These are phyloP conservation scores for Protoeuglena noctilucae DNA, from an alignment of 139 green algal genomes.

Conservation along the genomic window DNA sequence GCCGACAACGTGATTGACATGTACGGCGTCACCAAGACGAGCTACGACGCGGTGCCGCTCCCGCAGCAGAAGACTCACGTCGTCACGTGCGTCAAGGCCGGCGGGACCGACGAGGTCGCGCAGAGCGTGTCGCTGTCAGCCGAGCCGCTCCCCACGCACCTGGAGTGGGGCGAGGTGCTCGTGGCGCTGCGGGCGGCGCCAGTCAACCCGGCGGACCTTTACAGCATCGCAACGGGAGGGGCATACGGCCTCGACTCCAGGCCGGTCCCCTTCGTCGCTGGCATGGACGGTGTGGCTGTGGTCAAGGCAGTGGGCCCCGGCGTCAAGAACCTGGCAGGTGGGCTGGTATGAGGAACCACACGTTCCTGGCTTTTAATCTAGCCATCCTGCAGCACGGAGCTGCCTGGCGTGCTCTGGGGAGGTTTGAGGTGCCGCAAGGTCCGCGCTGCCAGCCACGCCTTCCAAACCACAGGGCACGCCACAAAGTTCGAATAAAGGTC, in stretches of 20 bases:
- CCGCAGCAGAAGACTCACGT: constrained; percentile 33
- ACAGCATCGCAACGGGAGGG: constrained; percentile 37
- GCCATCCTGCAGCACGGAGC: not conserved
- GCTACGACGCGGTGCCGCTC: constrained; percentile 52
- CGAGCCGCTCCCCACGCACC: constrained; percentile 28
- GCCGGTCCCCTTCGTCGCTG: constrained; percentile 30
- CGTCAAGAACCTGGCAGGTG: not conserved
- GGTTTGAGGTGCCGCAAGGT: too few relatives aligned
- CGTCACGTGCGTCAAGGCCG: constrained; percentile 6
- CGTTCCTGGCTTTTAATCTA: constrained; percentile 1
- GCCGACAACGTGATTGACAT: constrained; percentile 38
- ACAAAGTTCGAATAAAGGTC: too few relatives aligned
- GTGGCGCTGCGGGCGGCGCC: constrained; percentile 22
- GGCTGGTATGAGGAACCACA: not conserved
- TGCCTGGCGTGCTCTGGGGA: not conserved
- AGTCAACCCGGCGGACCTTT: constrained; percentile 48
- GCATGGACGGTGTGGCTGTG: constrained; percentile 31
- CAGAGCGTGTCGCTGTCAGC: constrained; percentile 25
- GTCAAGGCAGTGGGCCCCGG: constrained; percentile 40
- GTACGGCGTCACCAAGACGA: constrained; percentile 56
- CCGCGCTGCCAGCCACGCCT: too few relatives aligned
- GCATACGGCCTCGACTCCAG: constrained; percentile 32
- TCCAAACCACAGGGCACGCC: too few relatives aligned
- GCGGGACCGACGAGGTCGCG: constrained; percentile 3
- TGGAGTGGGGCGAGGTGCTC: constrained; percentile 73